Base-by-base conservation (phyloP, 495 filamentous ascomycete species). In the Aspergillus nidulans region DNA sequence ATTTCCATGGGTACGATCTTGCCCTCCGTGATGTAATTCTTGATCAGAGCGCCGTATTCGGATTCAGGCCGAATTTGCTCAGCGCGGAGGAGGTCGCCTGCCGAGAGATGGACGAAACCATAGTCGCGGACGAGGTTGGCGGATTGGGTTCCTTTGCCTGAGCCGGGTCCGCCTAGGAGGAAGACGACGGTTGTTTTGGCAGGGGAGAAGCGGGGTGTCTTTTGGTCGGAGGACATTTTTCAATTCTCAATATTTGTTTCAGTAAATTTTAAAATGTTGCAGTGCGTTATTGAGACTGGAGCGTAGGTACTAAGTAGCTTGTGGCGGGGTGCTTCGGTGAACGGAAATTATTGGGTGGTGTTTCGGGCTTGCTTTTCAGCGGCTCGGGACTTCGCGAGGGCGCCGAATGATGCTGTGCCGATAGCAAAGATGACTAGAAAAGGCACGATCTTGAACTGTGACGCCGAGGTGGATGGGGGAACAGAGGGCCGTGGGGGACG, bases 1-100 rank as follows among this genome's bases (percentile, higher is more conserved):
- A 98, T 91, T 66, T 97, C 92, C 92, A 96, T 96, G 9, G 94
- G 94, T 58, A 98, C 94, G 70, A 98, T 98, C 61, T 83, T 85
- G 56, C 94, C 94, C 66, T 98, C 86, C 34, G 82, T 83, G 78
- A 98, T 98, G 77, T 91, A 90, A 43, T 83, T 76, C 55, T 85
- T 85, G 80, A 98, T 98, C 70, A 97, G 78, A 28, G 86, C 79
- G 64, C 94, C 94, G 71, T 95, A 96, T 67, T 96, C 79, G 59
- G 82, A 87, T 38, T 89, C 91, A 5, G 82, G 77, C 10, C 94
- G 86, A 61, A 90, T 77, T 75, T 98, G 94, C 72, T 98, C 94
- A 43, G 88, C 91, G 42, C 94, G 90, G 30, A 98, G 83, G 18
- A 98, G 80, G 74, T 98, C 94, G 47, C 95, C 94, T 9, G 94